phyloP scores from a whole-genome alignment of 2,329 filamentous ascomycete genomes.

The Hymenoscyphus fraxineus region DNA sequence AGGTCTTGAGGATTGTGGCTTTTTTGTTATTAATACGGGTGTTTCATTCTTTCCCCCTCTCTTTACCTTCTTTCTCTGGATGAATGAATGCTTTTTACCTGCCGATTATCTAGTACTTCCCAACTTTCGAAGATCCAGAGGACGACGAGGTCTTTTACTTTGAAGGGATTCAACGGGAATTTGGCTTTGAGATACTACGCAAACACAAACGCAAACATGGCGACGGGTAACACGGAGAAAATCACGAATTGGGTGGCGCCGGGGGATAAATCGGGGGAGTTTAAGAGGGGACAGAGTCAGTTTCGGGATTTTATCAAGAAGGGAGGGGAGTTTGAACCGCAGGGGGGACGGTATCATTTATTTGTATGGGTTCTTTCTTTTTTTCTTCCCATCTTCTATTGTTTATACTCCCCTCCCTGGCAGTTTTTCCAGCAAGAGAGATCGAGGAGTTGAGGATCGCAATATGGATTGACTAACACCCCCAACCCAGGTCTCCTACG shows the following conservation, averaged over 20 bases:
- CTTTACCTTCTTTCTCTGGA: background rate
- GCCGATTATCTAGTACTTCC: background rate
- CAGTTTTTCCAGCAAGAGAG: too few species aligned
- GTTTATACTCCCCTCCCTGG: too few species aligned
- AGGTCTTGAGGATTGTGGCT: background rate
- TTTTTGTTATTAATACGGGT: background rate
- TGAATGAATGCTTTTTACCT: background rate
- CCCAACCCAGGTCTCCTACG: constrained; percentile 35
- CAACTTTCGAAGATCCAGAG: too few species aligned
- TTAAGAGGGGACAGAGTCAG: constrained; percentile 79
- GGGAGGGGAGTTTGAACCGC: constrained; percentile 63
- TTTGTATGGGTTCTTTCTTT: constrained; percentile 77
- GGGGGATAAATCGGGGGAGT: constrained; percentile 78
- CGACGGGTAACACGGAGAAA: constrained; percentile 36
- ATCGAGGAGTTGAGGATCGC: too few species aligned
- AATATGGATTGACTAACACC: background rate
- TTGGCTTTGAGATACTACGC: background rate
- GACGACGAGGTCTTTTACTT: too few species aligned
- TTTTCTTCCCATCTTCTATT: constrained; percentile 59
- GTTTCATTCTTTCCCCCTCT: background rate
- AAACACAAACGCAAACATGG: constrained; percentile 7
- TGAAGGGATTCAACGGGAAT: too few species aligned
- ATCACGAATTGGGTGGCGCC: constrained; percentile 84
- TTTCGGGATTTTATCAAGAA: constrained; percentile 70
- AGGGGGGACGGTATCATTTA: constrained; percentile 89